Evolutionary conservation across 2,329 filamentous ascomycete species (phyloP).

Genomic region (Colletotrichum navitas): DNA sequence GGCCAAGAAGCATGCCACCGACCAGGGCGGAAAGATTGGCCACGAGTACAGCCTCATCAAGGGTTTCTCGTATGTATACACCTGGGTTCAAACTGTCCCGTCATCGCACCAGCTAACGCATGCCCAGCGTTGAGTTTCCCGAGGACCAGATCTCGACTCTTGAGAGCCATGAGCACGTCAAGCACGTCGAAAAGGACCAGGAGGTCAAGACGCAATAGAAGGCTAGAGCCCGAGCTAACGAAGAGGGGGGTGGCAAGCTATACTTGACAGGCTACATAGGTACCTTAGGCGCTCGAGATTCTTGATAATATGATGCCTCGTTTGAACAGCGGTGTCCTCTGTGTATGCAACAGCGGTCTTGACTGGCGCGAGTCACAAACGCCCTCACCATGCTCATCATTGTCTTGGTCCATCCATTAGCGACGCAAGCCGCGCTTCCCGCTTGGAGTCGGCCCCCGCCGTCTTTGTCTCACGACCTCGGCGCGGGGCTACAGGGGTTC

Average conservation of each 20-base stretch:
- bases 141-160: constrained; percentile 76
- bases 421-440: constrained; percentile 6
- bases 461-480: constrained; percentile 15
- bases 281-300: constrained; percentile 16
- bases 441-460: constrained; percentile 35
- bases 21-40: constrained; percentile 85
- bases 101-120: constrained; percentile 29
- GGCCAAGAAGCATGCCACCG: constrained; percentile 79
- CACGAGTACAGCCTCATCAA: constrained; percentile 91
- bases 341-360: neutral
- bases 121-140: constrained; percentile 77
- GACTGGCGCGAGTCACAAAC: neutral
- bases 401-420: neutral
- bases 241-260: constrained; percentile 1
- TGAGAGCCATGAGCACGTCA: constrained; percentile 76
- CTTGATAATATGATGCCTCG: constrained; percentile 30
- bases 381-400: neutral
- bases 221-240: neutral
- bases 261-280: constrained; percentile 15
- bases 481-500: constrained; percentile 23
- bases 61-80: constrained; percentile 81
- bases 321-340: neutral
- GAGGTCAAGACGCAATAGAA: constrained; percentile 78
- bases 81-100: neutral
- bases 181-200: constrained; percentile 79